These are phyloP conservation scores for Blastobotrys serpentis DNA, from an alignment of 1,139 yeast genomes.

Conservation along the genomic window DNA sequence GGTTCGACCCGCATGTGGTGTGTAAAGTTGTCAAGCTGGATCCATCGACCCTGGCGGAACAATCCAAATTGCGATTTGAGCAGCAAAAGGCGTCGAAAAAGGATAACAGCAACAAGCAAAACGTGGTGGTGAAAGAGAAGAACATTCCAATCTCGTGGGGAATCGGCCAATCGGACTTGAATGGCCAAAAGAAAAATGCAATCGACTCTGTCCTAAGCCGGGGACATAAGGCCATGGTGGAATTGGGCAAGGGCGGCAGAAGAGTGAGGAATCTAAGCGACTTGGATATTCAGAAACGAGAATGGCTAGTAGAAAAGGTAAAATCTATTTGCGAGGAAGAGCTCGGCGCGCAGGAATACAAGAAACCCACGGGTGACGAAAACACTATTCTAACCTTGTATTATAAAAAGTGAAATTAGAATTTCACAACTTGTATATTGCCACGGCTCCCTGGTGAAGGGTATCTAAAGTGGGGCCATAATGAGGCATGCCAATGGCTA, in stretches of 20 bases:
- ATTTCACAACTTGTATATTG: slow-evolving; percentile 19
- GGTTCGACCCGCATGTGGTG: slow-evolving; percentile 25
- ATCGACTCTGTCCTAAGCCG: slow-evolving; percentile 34
- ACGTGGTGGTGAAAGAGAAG: slow-evolving; percentile 29
- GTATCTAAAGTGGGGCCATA: slow-evolving; percentile 38
- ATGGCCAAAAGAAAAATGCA: slow-evolving; percentile 39
- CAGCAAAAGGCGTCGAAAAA: slow-evolving; percentile 23
- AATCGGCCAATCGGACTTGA: slow-evolving; percentile 36
- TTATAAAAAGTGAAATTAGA: background rate
- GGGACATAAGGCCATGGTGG: slow-evolving; percentile 34
- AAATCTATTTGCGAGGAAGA: slow-evolving; percentile 28
- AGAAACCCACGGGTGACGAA: slow-evolving; percentile 29
- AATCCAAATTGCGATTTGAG: slow-evolving; percentile 20
- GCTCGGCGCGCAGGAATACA: slow-evolving; percentile 29
- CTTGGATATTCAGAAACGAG: slow-evolving; percentile 36
- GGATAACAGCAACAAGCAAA: slow-evolving; percentile 27
- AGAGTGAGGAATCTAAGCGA: slow-evolving; percentile 31
- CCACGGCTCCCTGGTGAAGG: slow-evolving; percentile 25
- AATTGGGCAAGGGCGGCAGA: slow-evolving; percentile 32
- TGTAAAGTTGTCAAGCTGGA: slow-evolving; percentile 27
- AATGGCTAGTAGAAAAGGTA: slow-evolving; percentile 31
- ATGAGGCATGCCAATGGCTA: slow-evolving; percentile 50
- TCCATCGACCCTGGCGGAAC: slow-evolving; percentile 15
- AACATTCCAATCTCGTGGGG: slow-evolving; percentile 37
- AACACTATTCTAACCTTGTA: slow-evolving; percentile 1